Conservation (phyloP, 768 basidiomycete genomes). For the Melanogaster broomeanus region DNA sequence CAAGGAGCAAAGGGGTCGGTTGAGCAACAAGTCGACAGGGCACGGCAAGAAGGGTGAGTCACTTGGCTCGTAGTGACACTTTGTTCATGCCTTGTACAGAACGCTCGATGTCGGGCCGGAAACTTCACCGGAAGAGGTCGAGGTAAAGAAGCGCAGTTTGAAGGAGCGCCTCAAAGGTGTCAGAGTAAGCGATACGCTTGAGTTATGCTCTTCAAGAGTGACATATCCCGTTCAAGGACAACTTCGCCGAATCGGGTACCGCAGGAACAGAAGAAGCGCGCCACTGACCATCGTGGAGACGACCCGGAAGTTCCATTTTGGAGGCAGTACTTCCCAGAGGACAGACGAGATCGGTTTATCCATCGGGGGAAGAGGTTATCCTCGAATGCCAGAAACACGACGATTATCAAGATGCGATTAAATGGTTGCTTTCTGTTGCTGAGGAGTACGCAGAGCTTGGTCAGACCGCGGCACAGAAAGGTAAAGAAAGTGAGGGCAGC, state of each 20-base stretch:
- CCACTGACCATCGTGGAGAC: conserved; percentile 55
- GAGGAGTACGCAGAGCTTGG: conserved; percentile 65
- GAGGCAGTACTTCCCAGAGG: conserved; percentile 91
- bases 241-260: conserved; percentile 60
- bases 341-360: conserved; percentile 90
- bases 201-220: not conserved
- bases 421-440: conserved; percentile 68
- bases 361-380: conserved; percentile 89
- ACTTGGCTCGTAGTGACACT: too few relatives aligned
- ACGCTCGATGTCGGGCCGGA: conserved; percentile 20
- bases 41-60: conserved; percentile 16
- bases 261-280: conserved; percentile 63
- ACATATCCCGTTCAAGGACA: conserved; percentile 30
- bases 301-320: conserved; percentile 63
- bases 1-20: conserved; percentile 1
- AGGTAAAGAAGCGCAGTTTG: conserved; percentile 39
- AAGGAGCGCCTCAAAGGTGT: conserved; percentile 32
- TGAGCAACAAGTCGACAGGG: conserved; percentile 6
- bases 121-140: conserved; percentile 27
- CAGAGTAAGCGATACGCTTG: conserved; percentile 20
- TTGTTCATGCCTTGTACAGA: conserved; percentile 6
- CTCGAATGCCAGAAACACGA: conserved; percentile 92
- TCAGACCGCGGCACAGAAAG: conserved; percentile 37
- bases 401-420: conserved; percentile 81
- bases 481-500: conserved; percentile 24